phyloP scores from a whole-genome alignment of 2,329 filamentous ascomycete species.

The Grosmannia clavigera region DNA sequence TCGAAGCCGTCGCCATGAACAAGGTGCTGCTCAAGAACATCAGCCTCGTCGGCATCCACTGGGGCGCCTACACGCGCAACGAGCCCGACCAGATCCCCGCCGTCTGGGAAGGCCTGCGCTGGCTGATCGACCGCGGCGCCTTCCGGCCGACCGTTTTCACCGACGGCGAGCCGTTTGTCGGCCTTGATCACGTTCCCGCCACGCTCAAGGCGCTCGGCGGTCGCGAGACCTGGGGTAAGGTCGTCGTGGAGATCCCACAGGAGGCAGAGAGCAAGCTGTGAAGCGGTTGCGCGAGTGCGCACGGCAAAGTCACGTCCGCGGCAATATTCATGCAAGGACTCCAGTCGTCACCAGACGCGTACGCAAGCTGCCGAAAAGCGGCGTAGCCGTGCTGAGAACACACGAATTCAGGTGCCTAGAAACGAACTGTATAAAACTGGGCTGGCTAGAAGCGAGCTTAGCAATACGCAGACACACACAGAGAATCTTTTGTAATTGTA shows the following conservation, averaged over 20 bases:
- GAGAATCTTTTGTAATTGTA: too few relatives aligned
- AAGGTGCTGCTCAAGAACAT: conserved; percentile 91
- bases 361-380: too few relatives aligned
- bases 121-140: conserved; percentile 64
- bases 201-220: conserved; percentile 68
- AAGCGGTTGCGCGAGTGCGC: not conserved
- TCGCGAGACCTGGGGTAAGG: conserved; percentile 89
- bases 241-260: conserved; percentile 76
- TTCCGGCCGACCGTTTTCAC: conserved; percentile 72
- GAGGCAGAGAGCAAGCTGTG: conserved; percentile 45
- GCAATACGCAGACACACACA: too few relatives aligned
- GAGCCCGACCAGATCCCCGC: conserved; percentile 56
- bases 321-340: too few relatives aligned
- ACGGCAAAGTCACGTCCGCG: too few relatives aligned
- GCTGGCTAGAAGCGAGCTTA: too few relatives aligned
- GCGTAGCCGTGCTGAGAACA: too few relatives aligned
- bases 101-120: conserved; percentile 76
- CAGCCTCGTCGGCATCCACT: conserved; percentile 76
- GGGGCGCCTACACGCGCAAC: conserved; percentile 70
- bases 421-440: too few relatives aligned
- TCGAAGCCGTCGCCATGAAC: conserved; percentile 89
- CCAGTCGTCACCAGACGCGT: too few relatives aligned
- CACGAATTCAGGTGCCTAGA: too few relatives aligned
- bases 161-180: conserved; percentile 63
- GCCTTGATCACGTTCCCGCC: conserved; percentile 64